phyloP scores from a whole-genome alignment of 257 asterid genomes.

The Plantago major region DNA sequence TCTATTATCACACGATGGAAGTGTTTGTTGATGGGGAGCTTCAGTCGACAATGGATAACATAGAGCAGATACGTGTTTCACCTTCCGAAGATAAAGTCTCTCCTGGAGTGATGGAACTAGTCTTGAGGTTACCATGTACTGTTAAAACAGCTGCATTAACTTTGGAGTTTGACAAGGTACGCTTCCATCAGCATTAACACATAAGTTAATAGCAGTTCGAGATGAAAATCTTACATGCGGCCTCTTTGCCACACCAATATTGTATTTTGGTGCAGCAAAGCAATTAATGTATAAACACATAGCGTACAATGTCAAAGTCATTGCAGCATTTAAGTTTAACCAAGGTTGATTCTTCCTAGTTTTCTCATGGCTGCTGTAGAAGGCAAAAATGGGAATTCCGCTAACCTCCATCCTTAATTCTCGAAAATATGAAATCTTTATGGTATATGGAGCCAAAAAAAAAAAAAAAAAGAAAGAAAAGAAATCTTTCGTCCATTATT shows the following conservation, averaged over 20 bases:
- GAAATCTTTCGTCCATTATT: too few relatives aligned
- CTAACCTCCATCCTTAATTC: too few relatives aligned
- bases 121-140: slow-evolving; percentile 65
- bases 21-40: slow-evolving; percentile 64
- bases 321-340: too few relatives aligned
- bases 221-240: background rate
- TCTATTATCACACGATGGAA: slow-evolving; percentile 73
- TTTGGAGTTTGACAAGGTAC: slow-evolving; percentile 93
- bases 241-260: slow-evolving; percentile 10
- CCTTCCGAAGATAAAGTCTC: slow-evolving; percentile 98
- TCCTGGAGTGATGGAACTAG: slow-evolving; percentile 87
- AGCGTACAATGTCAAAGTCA: too few relatives aligned
- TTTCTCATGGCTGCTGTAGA: too few relatives aligned
- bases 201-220: background rate
- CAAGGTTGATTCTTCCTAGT: too few relatives aligned
- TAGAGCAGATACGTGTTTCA: slow-evolving; percentile 61
- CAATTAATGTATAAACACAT: background rate
- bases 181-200: slow-evolving; percentile 12
- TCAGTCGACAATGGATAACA: slow-evolving; percentile 40
- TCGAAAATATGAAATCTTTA: too few relatives aligned
- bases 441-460: too few relatives aligned
- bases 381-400: too few relatives aligned
- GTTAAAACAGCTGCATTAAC: slow-evolving; percentile 76
- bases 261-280: background rate
- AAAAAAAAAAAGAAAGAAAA: too few relatives aligned